phyloP scores from a whole-genome alignment of 2,329 filamentous ascomycete genomes.

The Cryphonectria nitschkei region DNA sequence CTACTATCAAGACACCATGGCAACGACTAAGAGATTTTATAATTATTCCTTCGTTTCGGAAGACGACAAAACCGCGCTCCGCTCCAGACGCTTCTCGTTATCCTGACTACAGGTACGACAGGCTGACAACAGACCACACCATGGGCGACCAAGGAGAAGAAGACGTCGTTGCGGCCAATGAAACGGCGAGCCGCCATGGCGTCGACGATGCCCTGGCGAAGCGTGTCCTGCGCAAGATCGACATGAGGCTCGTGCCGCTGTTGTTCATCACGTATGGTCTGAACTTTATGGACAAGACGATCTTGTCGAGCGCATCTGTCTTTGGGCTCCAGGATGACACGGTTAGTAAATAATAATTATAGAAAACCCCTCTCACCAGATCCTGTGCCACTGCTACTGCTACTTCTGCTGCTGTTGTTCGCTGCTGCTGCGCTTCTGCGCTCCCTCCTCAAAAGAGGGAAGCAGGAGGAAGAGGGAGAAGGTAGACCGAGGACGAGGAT shows the following conservation, averaged over 20 bases:
- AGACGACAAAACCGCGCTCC: background rate
- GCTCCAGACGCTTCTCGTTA: background rate
- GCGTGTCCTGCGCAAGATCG: constrained; percentile 58
- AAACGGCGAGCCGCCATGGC: constrained; percentile 3
- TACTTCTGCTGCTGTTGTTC: too few species aligned
- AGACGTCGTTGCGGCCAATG: constrained; percentile 10
- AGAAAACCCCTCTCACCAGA: too few species aligned
- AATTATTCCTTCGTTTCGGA: background rate
- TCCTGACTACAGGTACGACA: constrained; percentile 16
- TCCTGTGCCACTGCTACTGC: too few species aligned
- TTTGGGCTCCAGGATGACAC: constrained; percentile 58
- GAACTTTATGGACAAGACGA: constrained; percentile 66
- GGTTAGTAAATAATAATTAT: constrained; percentile 28
- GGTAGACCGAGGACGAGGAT: too few species aligned
- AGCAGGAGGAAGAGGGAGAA: too few species aligned
- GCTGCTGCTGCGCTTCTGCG: too few species aligned
- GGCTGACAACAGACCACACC: constrained; percentile 17
- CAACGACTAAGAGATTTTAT: constrained; percentile 11
- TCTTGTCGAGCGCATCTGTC: constrained; percentile 58
- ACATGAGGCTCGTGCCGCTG: constrained; percentile 57
- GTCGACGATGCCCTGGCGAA: constrained; percentile 34
- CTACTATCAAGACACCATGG: constrained; percentile 7
- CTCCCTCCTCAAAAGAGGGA: too few species aligned
- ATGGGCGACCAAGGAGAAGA: constrained; percentile 16
- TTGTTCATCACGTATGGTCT: constrained; percentile 62